phyloP scores from a whole-genome alignment of 2,329 filamentous ascomycete species.

The Cladobotryum protrusum region DNA sequence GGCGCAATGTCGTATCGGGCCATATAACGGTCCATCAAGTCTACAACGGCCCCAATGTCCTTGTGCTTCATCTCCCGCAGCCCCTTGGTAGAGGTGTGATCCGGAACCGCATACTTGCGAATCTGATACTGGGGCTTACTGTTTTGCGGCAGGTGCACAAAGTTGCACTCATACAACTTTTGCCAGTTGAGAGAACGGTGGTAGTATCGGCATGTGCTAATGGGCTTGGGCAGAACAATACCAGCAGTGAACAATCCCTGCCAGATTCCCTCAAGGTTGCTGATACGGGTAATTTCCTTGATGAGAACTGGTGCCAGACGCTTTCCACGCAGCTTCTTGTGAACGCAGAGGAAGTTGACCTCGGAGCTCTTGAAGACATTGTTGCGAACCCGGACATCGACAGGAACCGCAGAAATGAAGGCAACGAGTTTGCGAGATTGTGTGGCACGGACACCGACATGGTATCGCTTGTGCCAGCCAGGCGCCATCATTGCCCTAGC shows the following conservation, averaged over 20 bases:
- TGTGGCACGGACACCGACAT: constrained; percentile 82
- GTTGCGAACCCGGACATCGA: constrained; percentile 72
- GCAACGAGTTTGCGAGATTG: constrained; percentile 84
- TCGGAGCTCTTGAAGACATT: constrained; percentile 74
- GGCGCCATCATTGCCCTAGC: constrained; percentile 88
- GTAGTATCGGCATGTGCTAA: constrained; percentile 92
- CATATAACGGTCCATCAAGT: constrained; percentile 71
- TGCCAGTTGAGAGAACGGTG: constrained; percentile 92
- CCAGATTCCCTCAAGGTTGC: constrained; percentile 79
- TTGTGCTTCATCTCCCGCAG: constrained; percentile 73
- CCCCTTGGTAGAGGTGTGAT: constrained; percentile 64
- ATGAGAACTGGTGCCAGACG: constrained; percentile 89
- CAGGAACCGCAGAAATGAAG: constrained; percentile 91
- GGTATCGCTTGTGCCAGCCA: constrained; percentile 91
- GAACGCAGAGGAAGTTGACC: constrained; percentile 96
- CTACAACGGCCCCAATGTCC: constrained; percentile 70
- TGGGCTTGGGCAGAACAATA: constrained; percentile 80
- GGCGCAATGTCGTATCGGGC: constrained; percentile 78
- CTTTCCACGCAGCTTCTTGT: constrained; percentile 95
- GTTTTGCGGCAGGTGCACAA: constrained; percentile 77
- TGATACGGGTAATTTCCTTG: constrained; percentile 92
- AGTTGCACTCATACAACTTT: constrained; percentile 91
- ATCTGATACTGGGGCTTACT: constrained; percentile 85
- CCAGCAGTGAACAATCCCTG: constrained; percentile 96
- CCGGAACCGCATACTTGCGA: constrained; percentile 76